A percentile compares a stretch with the other conserved stretches of the same genome.
These are phyloP conservation scores for Beauveria asiatica DNA, from an alignment of 2,329 filamentous ascomycete species.

Conservation along the genomic window DNA sequence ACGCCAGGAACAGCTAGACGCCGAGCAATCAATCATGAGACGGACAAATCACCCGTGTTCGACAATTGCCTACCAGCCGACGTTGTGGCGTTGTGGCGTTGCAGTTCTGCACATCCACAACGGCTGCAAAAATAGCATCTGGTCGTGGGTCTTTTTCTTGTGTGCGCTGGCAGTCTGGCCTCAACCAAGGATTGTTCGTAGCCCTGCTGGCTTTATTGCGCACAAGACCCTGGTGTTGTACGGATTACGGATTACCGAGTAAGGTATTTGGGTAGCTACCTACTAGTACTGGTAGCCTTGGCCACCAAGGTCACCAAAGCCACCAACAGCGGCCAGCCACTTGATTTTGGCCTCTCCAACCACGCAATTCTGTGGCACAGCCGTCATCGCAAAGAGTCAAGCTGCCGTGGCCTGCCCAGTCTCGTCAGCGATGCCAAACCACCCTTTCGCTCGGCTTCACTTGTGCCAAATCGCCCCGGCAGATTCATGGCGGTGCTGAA, in stretches of 20 bases:
- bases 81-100: not conserved
- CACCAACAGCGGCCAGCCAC: conserved; percentile 8
- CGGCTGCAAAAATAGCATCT: conserved; percentile 7
- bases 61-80: not conserved
- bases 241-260: not conserved
- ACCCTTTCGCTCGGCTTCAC: not conserved
- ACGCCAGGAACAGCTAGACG: conserved; percentile 7
- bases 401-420: not conserved
- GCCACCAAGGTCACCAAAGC: not conserved
- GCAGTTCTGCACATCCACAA: not conserved
- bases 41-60: not conserved
- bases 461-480: not conserved
- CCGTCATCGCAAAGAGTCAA: not conserved
- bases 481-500: not conserved
- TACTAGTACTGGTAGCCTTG: not conserved
- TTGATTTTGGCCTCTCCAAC: not conserved
- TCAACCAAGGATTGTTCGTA: not conserved
- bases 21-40: conserved; percentile 5
- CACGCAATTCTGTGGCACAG: not conserved
- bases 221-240: not conserved
- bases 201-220: conserved; percentile 1
- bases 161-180: conserved; percentile 6
- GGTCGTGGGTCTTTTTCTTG: not conserved
- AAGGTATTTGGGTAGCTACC: too few relatives aligned
- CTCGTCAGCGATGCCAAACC: not conserved